Conservation (phyloP, 768 basidiomycete genomes). For the Termitomyces heimii region DNA sequence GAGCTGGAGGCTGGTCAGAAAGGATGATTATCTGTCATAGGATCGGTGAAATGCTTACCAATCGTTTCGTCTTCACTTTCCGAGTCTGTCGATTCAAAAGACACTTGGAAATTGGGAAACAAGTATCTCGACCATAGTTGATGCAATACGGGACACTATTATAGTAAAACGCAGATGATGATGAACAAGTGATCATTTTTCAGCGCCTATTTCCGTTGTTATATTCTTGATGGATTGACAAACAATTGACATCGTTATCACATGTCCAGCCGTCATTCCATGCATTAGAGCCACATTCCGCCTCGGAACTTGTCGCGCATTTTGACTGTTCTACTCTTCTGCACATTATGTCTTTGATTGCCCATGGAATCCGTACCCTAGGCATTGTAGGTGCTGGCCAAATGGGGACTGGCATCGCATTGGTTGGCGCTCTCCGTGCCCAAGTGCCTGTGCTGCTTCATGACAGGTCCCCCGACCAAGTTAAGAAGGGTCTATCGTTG, state of each 20-base stretch:
- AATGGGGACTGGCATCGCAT: constrained; percentile 91
- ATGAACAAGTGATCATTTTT: not conserved
- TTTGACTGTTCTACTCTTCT: not conserved
- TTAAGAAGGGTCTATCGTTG: constrained; percentile 64
- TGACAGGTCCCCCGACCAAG: constrained; percentile 71
- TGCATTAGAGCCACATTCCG: not conserved
- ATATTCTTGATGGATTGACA: not conserved
- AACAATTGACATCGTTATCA: constrained; percentile 3
- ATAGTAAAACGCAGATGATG: not conserved
- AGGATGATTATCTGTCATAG: too few species aligned
- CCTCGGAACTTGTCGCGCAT: constrained; percentile 3
- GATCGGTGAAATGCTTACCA: too few species aligned
- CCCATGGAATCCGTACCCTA: constrained; percentile 68
- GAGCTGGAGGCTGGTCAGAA: too few species aligned
- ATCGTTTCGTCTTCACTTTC: too few species aligned
- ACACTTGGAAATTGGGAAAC: not conserved
- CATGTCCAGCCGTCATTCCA: not conserved
- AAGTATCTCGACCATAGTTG: not conserved
- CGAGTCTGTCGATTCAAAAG: too few species aligned
- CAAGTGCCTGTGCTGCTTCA: constrained; percentile 82
- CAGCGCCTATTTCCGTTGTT: not conserved
- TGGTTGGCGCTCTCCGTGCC: constrained; percentile 81
- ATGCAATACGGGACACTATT: not conserved
- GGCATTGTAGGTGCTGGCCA: constrained; percentile 83
- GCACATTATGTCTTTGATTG: constrained; percentile 44